Percentiles rank a stretch among this genome's conserved stretches.
Conservation (phyloP, 768 basidiomycete species). For the Boletus sp. region DNA sequence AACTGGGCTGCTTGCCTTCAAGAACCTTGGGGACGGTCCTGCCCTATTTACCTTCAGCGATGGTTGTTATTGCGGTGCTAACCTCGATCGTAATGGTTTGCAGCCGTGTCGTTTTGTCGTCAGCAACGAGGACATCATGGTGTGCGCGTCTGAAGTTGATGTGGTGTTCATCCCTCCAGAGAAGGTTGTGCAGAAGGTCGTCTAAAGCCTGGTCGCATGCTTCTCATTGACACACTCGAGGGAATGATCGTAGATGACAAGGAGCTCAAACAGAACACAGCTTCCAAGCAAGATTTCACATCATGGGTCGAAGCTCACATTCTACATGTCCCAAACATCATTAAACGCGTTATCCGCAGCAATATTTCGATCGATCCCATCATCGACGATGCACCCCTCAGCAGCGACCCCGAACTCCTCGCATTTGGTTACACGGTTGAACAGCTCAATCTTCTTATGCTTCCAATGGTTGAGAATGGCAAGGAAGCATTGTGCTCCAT, state of each 20-base stretch:
- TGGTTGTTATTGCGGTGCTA: constrained; percentile 96
- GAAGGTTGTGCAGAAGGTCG: constrained; percentile 96
- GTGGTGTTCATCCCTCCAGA: constrained; percentile 87
- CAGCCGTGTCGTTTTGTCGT: constrained; percentile 96
- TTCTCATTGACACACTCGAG: too few species aligned
- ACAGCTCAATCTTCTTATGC: too few species aligned
- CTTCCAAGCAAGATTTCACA: constrained; percentile 89
- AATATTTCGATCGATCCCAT: constrained; percentile 56
- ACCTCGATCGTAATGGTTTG: constrained; percentile 95
- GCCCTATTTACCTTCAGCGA: constrained; percentile 98
- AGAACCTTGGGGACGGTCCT: constrained; percentile 99
- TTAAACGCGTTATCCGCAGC: constrained; percentile 80
- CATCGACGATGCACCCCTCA: constrained; percentile 76
- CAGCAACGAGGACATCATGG: constrained; percentile 95
- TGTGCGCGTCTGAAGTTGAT: constrained; percentile 97
- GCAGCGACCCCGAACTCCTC: too few species aligned
- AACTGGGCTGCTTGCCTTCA: constrained; percentile 97
- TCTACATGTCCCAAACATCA: too few species aligned
- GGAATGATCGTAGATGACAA: too few species aligned
- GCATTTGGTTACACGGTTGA: constrained; percentile 97
- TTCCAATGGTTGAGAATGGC: constrained; percentile 94
- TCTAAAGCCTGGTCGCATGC: too few species aligned
- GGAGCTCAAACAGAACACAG: constrained; percentile 90
- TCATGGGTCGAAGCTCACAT: too few species aligned
- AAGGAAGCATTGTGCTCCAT: constrained; percentile 98